Base-by-base conservation (phyloP, 2,329 filamentous ascomycete species). In the Penicillium freii region DNA sequence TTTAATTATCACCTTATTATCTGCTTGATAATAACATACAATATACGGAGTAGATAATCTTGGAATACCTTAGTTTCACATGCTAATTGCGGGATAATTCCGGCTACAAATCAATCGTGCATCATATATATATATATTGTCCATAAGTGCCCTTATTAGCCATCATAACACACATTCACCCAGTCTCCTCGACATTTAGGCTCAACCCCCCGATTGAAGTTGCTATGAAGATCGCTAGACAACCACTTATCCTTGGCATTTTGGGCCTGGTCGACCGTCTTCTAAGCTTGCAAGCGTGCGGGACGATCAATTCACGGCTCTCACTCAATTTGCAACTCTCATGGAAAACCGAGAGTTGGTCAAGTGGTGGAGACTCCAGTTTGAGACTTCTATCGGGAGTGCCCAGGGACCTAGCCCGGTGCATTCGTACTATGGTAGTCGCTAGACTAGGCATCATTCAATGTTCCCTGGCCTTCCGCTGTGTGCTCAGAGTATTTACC, bases 271-370 rank as follows among this genome's bases (percentile, higher is more conserved):
- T 36, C 23, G 9, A 39, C 39, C 39, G 44, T 3, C 17, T 29
- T n/a, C 17, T 15, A 8, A 36, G 34, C 1, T 3, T 8, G n/a
- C n/a, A 17, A 46, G 11, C 13, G 25, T 21, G 7, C 34, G 44
- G 44, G 27, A 46, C 5, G 27, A 46, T 21, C 1, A 27, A 19
- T 46, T 19, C 27, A 68, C 71, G 0, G 68, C 66, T 8, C 81
- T 81, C 59, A 62, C 63, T 1, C 59, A 64, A 38, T 46, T 46
- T 21, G 27, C 44, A 8, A 46, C 44, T 15, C 81, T 71, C 40
- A 81, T 81, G 78, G 57, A 63, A 3, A 73, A 81, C 56, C 73
- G 79, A 1, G 66, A 56, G 0, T 59, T 63, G 7, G 73, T 81
- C 0, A 79, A 81, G 69, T 70, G 77, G 57, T 59, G 76, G 40